Conservation (phyloP, 1,284 basidiomycete species). For the Ustilago trichophora region DNA sequence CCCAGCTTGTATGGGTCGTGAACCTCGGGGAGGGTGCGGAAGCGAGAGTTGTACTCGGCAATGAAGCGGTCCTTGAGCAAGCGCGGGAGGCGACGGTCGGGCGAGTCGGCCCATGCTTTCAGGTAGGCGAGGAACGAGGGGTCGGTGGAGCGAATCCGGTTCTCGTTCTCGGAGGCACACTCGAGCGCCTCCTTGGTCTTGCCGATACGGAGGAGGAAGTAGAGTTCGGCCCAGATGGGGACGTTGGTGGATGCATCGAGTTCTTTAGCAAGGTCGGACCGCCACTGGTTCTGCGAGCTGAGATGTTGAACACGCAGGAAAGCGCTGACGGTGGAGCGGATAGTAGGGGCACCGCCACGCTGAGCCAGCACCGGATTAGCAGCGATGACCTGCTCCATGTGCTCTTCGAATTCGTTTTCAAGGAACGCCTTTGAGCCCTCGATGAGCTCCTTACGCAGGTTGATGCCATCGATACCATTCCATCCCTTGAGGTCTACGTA, state of each 20-base stretch:
- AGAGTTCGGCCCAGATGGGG: constrained; percentile 91
- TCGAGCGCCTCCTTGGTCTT: constrained; percentile 81
- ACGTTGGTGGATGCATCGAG: constrained; percentile 46
- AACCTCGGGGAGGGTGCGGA: constrained; percentile 69
- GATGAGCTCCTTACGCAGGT: constrained; percentile 72
- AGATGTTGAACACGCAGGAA: constrained; percentile 61
- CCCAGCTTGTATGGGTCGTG: constrained; percentile 93
- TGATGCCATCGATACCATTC: constrained; percentile 32
- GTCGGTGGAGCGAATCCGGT: constrained; percentile 81
- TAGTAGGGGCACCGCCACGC: constrained; percentile 89
- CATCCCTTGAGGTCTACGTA: constrained; percentile 65
- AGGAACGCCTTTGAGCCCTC: constrained; percentile 78
- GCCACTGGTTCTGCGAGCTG: constrained; percentile 57
- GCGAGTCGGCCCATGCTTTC: constrained; percentile 78
- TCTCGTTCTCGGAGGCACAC: constrained; percentile 75
- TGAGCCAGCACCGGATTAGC: constrained; percentile 83
- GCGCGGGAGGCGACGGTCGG: constrained; percentile 50
- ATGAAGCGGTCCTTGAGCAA: constrained; percentile 79
- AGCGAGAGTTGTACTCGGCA: constrained; percentile 88
- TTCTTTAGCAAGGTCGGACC: constrained; percentile 55
- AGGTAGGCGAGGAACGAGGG: constrained; percentile 84
- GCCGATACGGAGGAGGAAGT: constrained; percentile 88
- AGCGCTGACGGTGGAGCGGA: constrained; percentile 79
- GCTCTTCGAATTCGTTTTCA: constrained; percentile 78
- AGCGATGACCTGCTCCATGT: constrained; percentile 87